phyloP scores from a whole-genome alignment of 2,329 filamentous ascomycete genomes.

The Rhynchosporium secalis region DNA sequence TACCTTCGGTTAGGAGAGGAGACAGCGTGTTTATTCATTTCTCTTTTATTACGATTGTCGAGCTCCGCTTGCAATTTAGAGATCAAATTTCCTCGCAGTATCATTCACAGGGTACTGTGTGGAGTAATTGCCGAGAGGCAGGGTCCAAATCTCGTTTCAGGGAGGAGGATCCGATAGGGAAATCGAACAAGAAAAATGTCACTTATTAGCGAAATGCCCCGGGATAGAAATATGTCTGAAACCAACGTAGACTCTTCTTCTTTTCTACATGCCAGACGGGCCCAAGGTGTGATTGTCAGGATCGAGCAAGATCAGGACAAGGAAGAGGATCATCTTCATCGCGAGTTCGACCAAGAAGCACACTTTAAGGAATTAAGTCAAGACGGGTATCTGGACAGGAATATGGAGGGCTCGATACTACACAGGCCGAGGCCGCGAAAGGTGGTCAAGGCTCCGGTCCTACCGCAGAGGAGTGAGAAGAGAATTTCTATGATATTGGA shows the following conservation, averaged over 20 bases:
- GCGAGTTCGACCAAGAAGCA: slow-evolving; percentile 23
- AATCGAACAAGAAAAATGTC: slow-evolving; percentile 27
- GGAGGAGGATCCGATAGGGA: neutral
- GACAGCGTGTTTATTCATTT: neutral
- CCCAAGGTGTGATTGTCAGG: slow-evolving; percentile 8
- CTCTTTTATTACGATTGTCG: neutral
- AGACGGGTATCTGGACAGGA: slow-evolving; percentile 31
- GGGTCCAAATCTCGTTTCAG: slow-evolving; percentile 13
- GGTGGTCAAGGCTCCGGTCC: slow-evolving; percentile 26
- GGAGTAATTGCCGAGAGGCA: slow-evolving; percentile 10
- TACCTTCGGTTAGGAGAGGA: neutral
- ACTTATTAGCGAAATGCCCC: slow-evolving; percentile 32
- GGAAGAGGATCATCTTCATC: slow-evolving; percentile 13
- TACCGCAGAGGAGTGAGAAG: slow-evolving; percentile 34
- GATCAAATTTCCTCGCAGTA: neutral
- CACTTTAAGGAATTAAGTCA: slow-evolving; percentile 31
- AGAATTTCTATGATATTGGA: slow-evolving; percentile 33
- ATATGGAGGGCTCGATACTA: slow-evolving; percentile 38
- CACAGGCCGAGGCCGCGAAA: slow-evolving; percentile 30
- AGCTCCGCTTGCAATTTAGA: slow-evolving; percentile 5
- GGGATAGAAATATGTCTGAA: slow-evolving; percentile 25
- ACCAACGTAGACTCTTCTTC: slow-evolving; percentile 10
- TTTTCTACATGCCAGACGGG: slow-evolving; percentile 15
- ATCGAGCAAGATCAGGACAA: slow-evolving; percentile 19
- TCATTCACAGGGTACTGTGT: slow-evolving; percentile 5